phyloP scores from a whole-genome alignment of 2,329 filamentous ascomycete genomes.

The Alternaria postmessia region DNA sequence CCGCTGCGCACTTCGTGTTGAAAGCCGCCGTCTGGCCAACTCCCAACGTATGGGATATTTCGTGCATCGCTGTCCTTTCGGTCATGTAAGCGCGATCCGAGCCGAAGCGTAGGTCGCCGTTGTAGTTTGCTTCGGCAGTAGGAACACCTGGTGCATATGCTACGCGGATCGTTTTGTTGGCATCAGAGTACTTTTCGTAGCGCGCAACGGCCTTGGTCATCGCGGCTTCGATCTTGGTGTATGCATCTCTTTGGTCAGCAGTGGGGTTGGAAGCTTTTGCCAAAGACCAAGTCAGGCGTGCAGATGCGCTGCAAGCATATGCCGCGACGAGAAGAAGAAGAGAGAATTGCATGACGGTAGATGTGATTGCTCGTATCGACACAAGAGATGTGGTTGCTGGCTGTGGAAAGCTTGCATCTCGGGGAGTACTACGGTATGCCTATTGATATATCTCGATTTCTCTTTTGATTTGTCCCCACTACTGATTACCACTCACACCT shows the following conservation, averaged over 20 bases:
- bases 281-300: conserved; percentile 38
- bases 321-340: conserved; percentile 30
- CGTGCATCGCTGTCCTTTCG: conserved; percentile 48
- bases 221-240: conserved; percentile 41
- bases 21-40: conserved; percentile 46
- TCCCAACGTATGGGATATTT: conserved; percentile 46
- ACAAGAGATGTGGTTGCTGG: not conserved
- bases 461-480: not conserved
- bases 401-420: not conserved
- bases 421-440: not conserved
- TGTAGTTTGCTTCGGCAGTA: conserved; percentile 48
- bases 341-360: conserved; percentile 31
- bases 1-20: conserved; percentile 37
- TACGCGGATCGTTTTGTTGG: conserved; percentile 40
- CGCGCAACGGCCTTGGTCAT: conserved; percentile 43
- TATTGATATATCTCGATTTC: not conserved
- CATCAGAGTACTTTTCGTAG: conserved; percentile 33
- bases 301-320: conserved; percentile 30
- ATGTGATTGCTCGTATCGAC: not conserved
- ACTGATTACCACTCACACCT: not conserved
- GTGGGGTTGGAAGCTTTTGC: conserved; percentile 39
- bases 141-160: conserved; percentile 44
- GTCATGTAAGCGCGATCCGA: conserved; percentile 46
- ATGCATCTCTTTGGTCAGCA: conserved; percentile 44
- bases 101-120: conserved; percentile 47